Percentiles rank a stretch among this genome's conserved stretches.
These are phyloP conservation scores for Eremothecium gossypii DNA, from an alignment of 1,139 yeast species.

Conservation along the genomic window DNA sequence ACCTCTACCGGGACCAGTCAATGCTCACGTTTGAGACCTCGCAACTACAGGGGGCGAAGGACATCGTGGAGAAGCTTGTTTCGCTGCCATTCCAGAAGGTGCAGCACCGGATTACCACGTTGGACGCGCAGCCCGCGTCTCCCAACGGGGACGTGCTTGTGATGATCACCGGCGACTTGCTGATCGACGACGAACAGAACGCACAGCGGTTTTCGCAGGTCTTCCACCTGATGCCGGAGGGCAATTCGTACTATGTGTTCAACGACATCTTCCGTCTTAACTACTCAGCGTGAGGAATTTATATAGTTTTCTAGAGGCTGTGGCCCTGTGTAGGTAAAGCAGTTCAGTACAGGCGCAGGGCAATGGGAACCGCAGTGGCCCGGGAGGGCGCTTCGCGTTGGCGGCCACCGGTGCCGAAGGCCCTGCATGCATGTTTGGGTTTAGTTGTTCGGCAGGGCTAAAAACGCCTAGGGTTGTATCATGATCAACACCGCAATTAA, in stretches of 20 bases:
- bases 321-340: too few relatives aligned
- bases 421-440: too few relatives aligned
- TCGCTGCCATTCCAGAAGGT: slow-evolving; percentile 88
- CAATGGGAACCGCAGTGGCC: too few relatives aligned
- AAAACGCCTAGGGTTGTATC: too few relatives aligned
- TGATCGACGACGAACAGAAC: slow-evolving; percentile 84
- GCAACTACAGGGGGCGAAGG: slow-evolving; percentile 90
- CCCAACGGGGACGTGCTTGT: slow-evolving; percentile 90
- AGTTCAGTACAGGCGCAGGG: too few relatives aligned
- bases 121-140: slow-evolving; percentile 97
- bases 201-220: slow-evolving; percentile 96
- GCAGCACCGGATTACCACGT: slow-evolving; percentile 82
- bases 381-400: too few relatives aligned
- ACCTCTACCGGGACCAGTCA: slow-evolving; percentile 90
- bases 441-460: too few relatives aligned
- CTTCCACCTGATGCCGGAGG: slow-evolving; percentile 92
- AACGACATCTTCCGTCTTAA: slow-evolving; percentile 95
- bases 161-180: slow-evolving; percentile 94
- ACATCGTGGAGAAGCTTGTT: slow-evolving; percentile 80
- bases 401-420: too few relatives aligned
- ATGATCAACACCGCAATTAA: too few relatives aligned
- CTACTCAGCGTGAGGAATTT: slow-evolving; percentile 37
- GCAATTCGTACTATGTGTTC: slow-evolving; percentile 81
- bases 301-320: not conserved
- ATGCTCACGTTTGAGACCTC: slow-evolving; percentile 95